Conservation (phyloP, 2,329 filamentous ascomycete genomes). For the Pseudogymnoascus sp. region DNA sequence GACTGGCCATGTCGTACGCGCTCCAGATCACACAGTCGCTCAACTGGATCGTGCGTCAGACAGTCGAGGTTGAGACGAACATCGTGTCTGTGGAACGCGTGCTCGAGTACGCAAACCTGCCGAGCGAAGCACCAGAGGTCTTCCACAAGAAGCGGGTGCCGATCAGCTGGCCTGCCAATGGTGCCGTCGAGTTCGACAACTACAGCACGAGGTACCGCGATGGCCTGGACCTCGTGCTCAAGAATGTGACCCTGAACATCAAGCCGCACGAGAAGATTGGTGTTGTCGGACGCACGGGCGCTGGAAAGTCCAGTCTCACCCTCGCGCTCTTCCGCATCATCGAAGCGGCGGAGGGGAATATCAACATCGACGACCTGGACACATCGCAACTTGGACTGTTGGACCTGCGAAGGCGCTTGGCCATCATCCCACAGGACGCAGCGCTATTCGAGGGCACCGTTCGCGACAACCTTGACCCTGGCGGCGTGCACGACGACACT, state of each 20-base stretch:
- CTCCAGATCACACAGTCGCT: slow-evolving; percentile 94
- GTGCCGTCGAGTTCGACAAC: slow-evolving; percentile 82
- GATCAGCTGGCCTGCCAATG: slow-evolving; percentile 84
- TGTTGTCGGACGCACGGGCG: slow-evolving; percentile 90
- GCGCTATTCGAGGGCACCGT: slow-evolving; percentile 91
- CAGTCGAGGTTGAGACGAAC: slow-evolving; percentile 99
- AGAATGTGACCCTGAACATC: slow-evolving; percentile 85
- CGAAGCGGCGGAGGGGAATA: slow-evolving; percentile 71
- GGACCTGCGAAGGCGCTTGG: slow-evolving; percentile 79
- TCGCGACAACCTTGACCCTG: slow-evolving; percentile 91
- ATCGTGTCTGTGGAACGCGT: slow-evolving; percentile 98
- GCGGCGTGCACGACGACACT: slow-evolving; percentile 90
- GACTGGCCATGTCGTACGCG: slow-evolving; percentile 93
- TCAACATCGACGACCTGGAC: slow-evolving; percentile 82
- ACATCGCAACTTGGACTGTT: slow-evolving; percentile 84
- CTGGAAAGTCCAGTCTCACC: slow-evolving; percentile 91
- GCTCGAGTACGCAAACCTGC: slow-evolving; percentile 84
- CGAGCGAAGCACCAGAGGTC: slow-evolving; percentile 90
- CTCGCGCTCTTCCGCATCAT: slow-evolving; percentile 93
- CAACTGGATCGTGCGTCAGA: slow-evolving; percentile 98
- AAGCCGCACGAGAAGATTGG: slow-evolving; percentile 97
- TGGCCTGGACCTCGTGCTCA: slow-evolving; percentile 83
- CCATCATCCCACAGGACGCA: slow-evolving; percentile 96
- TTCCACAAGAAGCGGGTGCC: slow-evolving; percentile 79
- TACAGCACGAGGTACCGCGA: slow-evolving; percentile 90